Conservation (phyloP, 2,329 filamentous ascomycete species). For the Fusarium vanettenii region DNA sequence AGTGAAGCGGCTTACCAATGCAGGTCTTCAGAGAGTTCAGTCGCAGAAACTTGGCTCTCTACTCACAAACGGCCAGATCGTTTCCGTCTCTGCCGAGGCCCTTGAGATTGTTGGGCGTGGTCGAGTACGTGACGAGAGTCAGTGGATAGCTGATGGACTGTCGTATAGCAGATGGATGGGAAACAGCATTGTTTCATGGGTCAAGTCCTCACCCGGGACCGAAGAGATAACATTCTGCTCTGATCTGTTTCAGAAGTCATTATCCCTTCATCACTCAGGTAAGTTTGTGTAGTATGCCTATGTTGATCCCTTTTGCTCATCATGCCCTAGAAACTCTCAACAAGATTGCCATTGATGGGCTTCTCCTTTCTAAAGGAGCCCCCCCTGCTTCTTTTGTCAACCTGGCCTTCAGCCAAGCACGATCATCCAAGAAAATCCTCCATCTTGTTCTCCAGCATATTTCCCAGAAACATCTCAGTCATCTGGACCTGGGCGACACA, state of each 20-base stretch:
- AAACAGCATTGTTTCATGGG: slow-evolving; percentile 66
- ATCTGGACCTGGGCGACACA: slow-evolving; percentile 47
- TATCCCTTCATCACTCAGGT: slow-evolving; percentile 81
- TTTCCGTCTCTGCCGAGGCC: slow-evolving; percentile 67
- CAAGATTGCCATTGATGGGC: slow-evolving; percentile 48
- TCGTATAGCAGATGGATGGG: slow-evolving; percentile 80
- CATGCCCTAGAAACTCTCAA: slow-evolving; percentile 55
- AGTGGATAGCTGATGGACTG: slow-evolving; percentile 74
- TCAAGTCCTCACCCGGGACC: slow-evolving; percentile 45
- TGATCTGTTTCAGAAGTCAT: slow-evolving; percentile 66
- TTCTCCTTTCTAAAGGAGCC: slow-evolving; percentile 50
- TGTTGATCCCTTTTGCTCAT: not conserved
- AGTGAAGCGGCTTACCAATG: slow-evolving; percentile 33
- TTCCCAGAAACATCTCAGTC: slow-evolving; percentile 57
- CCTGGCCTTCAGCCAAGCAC: slow-evolving; percentile 45
- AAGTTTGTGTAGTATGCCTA: slow-evolving; percentile 35
- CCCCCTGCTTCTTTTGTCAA: slow-evolving; percentile 42
- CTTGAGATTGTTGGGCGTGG: slow-evolving; percentile 59
- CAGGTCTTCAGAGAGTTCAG: slow-evolving; percentile 46
- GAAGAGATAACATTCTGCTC: slow-evolving; percentile 56
- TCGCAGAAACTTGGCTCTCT: slow-evolving; percentile 55
- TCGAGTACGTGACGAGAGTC: slow-evolving; percentile 31
- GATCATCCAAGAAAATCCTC: slow-evolving; percentile 42
- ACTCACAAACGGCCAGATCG: slow-evolving; percentile 61
- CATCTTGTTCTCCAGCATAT: slow-evolving; percentile 53